Conservation (phyloP, 2,329 filamentous ascomycete species). For the Exophiala calicioides region DNA sequence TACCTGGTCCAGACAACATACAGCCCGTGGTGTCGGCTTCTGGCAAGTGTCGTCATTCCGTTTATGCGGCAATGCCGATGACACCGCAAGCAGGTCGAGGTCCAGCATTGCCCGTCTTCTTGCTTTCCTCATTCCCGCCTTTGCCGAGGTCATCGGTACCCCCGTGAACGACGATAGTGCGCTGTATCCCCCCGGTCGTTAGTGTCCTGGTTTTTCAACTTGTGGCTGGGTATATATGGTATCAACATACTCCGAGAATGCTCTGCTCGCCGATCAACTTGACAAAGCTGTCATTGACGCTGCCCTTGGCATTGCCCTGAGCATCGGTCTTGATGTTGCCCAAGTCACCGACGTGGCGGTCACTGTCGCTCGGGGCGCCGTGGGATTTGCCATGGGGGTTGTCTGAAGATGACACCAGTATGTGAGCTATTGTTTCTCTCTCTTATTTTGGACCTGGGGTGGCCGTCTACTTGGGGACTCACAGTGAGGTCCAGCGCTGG, state of each 20-base stretch:
- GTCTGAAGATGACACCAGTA: conserved; percentile 60
- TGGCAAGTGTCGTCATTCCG: not conserved
- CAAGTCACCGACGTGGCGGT: conserved; percentile 94
- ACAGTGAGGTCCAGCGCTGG: conserved; percentile 97
- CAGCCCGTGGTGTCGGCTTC: not conserved
- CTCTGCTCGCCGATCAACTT: conserved; percentile 97
- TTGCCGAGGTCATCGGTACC: conserved; percentile 97
- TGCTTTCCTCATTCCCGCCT: conserved; percentile 88
- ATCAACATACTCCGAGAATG: conserved; percentile 75
- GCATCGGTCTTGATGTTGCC: conserved; percentile 96
- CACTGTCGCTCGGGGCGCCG: conserved; percentile 78
- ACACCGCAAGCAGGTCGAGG: conserved; percentile 92
- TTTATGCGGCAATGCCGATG: conserved; percentile 71
- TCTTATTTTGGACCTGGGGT: not conserved
- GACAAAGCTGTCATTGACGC: conserved; percentile 75
- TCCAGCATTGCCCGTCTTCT: conserved; percentile 98
- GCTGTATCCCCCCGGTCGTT: conserved; percentile 52
- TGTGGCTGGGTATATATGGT: not conserved
- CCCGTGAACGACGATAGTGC: conserved; percentile 90
- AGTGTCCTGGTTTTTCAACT: not conserved
- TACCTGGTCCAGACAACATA: too few relatives aligned
- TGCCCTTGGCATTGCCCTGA: conserved; percentile 86
- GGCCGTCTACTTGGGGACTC: conserved; percentile 44
- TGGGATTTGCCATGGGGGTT: conserved; percentile 93
- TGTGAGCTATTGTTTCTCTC: conserved; percentile 10